Conservation (phyloP, 495 filamentous ascomycete species). For the Lophiotrema nucula region DNA sequence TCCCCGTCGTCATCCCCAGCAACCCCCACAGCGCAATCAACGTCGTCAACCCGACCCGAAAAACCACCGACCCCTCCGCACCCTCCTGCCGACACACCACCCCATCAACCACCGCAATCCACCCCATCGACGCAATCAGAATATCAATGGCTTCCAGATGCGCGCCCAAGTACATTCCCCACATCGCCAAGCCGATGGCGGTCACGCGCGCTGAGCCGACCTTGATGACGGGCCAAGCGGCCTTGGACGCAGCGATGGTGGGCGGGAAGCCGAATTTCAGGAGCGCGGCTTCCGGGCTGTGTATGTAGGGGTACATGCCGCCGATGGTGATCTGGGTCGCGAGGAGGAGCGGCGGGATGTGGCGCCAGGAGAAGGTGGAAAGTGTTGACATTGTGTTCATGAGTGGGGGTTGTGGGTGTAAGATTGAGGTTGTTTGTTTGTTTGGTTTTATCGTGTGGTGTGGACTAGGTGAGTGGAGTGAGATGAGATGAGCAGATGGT, state of each 20-base stretch:
- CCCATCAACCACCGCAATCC: slow-evolving; percentile 6
- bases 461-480: too few species aligned
- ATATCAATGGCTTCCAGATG: slow-evolving; percentile 10
- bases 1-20: slow-evolving; percentile 11
- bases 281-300: neutral
- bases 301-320: neutral
- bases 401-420: too few species aligned
- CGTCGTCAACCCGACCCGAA: neutral
- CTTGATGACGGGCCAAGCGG: slow-evolving; percentile 6
- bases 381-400: too few species aligned
- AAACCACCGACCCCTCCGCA: neutral
- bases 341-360: slow-evolving; percentile 12
- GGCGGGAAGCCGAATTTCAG: slow-evolving; percentile 1
- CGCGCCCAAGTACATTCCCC: slow-evolving; percentile 6
- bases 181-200: slow-evolving; percentile 9
- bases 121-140: slow-evolving; percentile 3
- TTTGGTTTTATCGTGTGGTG: too few species aligned
- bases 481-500: too few species aligned
- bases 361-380: neutral
- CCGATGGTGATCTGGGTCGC: slow-evolving; percentile 6
- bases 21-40: slow-evolving; percentile 8
- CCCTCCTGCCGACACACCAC: slow-evolving; percentile 6
- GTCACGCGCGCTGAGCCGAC: neutral
- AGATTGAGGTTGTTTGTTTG: too few species aligned
- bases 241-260: slow-evolving; percentile 5